Percentiles rank a stretch among this genome's conserved stretches.
Evolutionary conservation across 1,139 yeast species (phyloP).

Genomic region (Suhomyces choctaworum): DNA sequence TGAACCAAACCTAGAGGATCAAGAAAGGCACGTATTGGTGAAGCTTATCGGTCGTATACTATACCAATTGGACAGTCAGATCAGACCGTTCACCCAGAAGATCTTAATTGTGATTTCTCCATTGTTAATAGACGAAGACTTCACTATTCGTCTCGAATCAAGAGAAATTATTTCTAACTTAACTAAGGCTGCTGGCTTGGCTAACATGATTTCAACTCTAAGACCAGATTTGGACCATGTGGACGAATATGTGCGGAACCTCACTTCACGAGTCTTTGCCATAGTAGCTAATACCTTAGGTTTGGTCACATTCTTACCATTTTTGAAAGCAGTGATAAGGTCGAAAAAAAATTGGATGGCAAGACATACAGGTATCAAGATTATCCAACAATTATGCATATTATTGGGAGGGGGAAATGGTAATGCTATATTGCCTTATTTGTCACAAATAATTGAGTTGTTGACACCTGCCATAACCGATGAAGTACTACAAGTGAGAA

Average conservation of each 20-base stretch:
- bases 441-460: constrained; percentile 64
- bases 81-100: constrained; percentile 74
- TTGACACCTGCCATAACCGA: constrained; percentile 65
- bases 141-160: constrained; percentile 71
- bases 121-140: constrained; percentile 75
- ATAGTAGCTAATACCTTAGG: constrained; percentile 85
- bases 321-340: constrained; percentile 75
- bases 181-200: constrained; percentile 79
- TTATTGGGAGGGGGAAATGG: constrained; percentile 67
- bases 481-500: constrained; percentile 66
- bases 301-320: constrained; percentile 68
- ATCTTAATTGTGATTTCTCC: constrained; percentile 78
- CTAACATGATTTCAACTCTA: constrained; percentile 72
- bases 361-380: constrained; percentile 81
- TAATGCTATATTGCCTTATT: constrained; percentile 62
- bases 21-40: constrained; percentile 79
- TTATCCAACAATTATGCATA: constrained; percentile 73
- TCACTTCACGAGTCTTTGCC: constrained; percentile 79
- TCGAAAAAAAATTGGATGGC: constrained; percentile 85
- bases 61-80: constrained; percentile 59
- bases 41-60: constrained; percentile 73
- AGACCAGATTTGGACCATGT: constrained; percentile 81
- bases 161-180: constrained; percentile 74
- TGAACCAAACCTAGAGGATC: constrained; percentile 75
- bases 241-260: constrained; percentile 80